Percentiles rank a stretch among this genome's conserved stretches.
These are phyloP conservation scores for Aechmea fasciata DNA, from an alignment of 176 grass and related monocot genomes.

Conservation along the genomic window DNA sequence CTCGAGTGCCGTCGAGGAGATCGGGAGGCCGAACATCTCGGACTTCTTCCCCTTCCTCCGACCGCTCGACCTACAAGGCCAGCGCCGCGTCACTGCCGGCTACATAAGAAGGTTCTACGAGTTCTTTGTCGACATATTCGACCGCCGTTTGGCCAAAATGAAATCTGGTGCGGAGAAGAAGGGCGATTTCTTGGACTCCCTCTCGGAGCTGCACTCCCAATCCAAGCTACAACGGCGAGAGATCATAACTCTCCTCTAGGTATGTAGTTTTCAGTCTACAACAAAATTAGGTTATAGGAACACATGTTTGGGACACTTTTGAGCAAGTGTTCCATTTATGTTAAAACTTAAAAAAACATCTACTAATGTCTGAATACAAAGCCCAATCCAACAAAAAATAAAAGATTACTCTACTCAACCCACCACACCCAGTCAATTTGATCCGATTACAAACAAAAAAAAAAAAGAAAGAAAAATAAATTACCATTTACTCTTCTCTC, in stretches of 20 bases:
- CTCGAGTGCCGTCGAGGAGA: not conserved
- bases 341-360: no score
- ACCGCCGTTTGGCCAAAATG: not conserved
- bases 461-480: no score
- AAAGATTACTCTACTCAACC: no score
- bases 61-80: conserved; percentile 28
- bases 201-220: conserved; percentile 17
- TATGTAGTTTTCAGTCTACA: not conserved
- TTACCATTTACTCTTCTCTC: no score
- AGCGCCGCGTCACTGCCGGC: not conserved
- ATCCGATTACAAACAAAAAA: no score
- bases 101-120: not conserved
- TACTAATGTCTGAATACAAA: no score
- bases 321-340: no score
- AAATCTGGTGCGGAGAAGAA: not conserved
- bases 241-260: conserved; percentile 12
- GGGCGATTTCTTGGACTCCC: conserved; percentile 29
- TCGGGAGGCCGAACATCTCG: conserved; percentile 26
- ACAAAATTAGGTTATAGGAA: no score
- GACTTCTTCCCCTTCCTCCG: conserved; percentile 30
- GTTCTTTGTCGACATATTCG: conserved; percentile 14
- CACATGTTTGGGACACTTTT: no score
- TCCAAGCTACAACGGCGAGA: conserved; percentile 11
- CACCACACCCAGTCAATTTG: no score
- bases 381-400: no score